These are phyloP conservation scores for Hemerocallis citrina DNA, from an alignment of 106 monocot genomes.

Conservation along the genomic window DNA sequence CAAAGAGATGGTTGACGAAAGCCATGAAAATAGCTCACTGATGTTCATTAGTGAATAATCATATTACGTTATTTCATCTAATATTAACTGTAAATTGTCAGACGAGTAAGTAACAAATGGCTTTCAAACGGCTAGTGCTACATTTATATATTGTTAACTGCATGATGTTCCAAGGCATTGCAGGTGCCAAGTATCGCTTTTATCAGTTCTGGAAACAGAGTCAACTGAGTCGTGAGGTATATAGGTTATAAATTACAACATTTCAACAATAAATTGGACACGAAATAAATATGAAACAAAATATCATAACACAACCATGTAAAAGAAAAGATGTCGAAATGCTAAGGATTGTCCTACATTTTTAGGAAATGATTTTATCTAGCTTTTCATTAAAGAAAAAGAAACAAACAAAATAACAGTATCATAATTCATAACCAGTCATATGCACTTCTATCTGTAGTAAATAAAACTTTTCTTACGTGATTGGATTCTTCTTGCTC, in stretches of 20 bases:
- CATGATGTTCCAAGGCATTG: background rate
- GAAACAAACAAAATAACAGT: background rate
- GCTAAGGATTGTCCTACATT: background rate
- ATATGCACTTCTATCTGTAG: background rate
- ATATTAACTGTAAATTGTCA: too few relatives aligned
- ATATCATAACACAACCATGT: background rate
- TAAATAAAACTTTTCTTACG: slow-evolving; percentile 28
- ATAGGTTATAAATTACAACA: too few relatives aligned
- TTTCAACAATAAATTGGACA: too few relatives aligned
- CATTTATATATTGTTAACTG: background rate
- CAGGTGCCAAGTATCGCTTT: background rate
- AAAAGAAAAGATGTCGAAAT: background rate
- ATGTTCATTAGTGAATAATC: too few relatives aligned
- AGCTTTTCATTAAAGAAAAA: too few relatives aligned
- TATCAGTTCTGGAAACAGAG: too few relatives aligned
- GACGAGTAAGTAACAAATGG: background rate
- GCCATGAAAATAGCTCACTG: too few relatives aligned
- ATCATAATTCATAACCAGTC: background rate
- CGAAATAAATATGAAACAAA: background rate
- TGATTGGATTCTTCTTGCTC: slow-evolving; percentile 37
- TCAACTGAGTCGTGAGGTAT: too few relatives aligned
- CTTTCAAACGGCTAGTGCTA: background rate
- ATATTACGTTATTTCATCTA: too few relatives aligned
- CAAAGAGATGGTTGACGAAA: too few relatives aligned
- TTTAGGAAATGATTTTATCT: too few relatives aligned